These are phyloP conservation scores for Aspergillus affinis DNA, from an alignment of 495 filamentous ascomycete species.

Conservation along the genomic window DNA sequence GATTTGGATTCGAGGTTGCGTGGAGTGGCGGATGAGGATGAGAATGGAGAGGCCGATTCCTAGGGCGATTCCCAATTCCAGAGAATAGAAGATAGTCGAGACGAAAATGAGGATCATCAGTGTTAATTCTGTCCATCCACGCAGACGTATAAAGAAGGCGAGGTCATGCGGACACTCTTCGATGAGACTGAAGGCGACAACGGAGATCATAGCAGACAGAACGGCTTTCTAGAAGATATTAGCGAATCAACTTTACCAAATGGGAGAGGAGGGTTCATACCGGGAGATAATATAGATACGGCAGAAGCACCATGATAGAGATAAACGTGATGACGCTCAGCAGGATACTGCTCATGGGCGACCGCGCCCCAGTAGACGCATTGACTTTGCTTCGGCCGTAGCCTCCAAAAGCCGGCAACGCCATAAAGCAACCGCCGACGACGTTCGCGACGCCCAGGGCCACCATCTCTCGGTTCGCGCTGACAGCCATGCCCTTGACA, in stretches of 20 bases:
- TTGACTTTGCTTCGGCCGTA: constrained; percentile 98
- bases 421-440: constrained; percentile 85
- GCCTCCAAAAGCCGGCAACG: constrained; percentile 90
- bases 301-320: constrained; percentile 76
- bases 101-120: constrained; percentile 89
- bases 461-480: constrained; percentile 91
- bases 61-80: constrained; percentile 81
- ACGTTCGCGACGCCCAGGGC: constrained; percentile 90
- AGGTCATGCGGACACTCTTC: constrained; percentile 95
- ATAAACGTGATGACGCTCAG: constrained; percentile 78
- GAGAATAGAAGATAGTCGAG: constrained; percentile 89
- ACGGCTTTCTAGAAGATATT: constrained; percentile 74
- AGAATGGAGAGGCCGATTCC: constrained; percentile 86
- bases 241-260: background rate
- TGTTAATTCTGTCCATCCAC: constrained; percentile 77
- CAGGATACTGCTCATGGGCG: constrained; percentile 87
- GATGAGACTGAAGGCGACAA: constrained; percentile 90
- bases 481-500: constrained; percentile 73
- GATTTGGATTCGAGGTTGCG: constrained; percentile 94
- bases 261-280: constrained; percentile 40
- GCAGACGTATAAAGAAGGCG: constrained; percentile 81
- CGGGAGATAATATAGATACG: constrained; percentile 92
- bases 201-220: constrained; percentile 89
- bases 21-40: constrained; percentile 83
- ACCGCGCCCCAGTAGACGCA: constrained; percentile 83